phyloP scores from a whole-genome alignment of 2,329 filamentous ascomycete genomes.

The Arthrobotrys musiformis region DNA sequence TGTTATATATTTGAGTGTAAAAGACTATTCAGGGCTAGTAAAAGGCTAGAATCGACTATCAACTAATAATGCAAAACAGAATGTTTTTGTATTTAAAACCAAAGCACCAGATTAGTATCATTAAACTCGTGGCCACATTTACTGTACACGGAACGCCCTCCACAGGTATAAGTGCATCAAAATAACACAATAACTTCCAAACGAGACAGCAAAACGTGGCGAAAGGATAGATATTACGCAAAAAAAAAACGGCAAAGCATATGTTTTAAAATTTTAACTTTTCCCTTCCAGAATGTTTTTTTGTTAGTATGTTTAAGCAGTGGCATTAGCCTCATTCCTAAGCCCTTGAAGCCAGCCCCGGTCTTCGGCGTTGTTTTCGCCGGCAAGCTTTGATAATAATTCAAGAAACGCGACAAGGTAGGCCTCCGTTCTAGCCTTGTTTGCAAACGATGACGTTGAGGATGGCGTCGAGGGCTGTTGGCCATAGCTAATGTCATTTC shows the following conservation, averaged over 20 bases:
- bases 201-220: background rate
- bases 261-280: conserved; percentile 35
- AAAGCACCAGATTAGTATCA: conserved; percentile 25
- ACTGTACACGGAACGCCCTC: conserved; percentile 54
- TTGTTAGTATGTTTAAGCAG: conserved; percentile 15
- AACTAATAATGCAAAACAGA: background rate
- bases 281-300: conserved; percentile 31
- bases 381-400: conserved; percentile 47
- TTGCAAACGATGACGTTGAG: conserved; percentile 54
- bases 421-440: conserved; percentile 54
- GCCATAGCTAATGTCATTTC: conserved; percentile 53
- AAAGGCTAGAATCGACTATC: background rate
- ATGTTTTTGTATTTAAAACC: background rate
- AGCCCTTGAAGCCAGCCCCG: conserved; percentile 53
- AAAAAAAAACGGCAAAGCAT: background rate
- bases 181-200: conserved; percentile 16
- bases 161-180: conserved; percentile 26
- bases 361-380: conserved; percentile 53
- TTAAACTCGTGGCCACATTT: conserved; percentile 49
- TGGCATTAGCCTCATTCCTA: conserved; percentile 36
- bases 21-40: too few species aligned
- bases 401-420: conserved; percentile 56
- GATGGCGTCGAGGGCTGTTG: conserved; percentile 53
- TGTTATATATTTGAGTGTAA: background rate
- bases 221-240: conserved; percentile 41